A percentile compares a stretch with the other conserved stretches of the same genome.
phyloP scores from a whole-genome alignment of 2,329 filamentous ascomycete genomes.

The Sporothrix curviconia region DNA sequence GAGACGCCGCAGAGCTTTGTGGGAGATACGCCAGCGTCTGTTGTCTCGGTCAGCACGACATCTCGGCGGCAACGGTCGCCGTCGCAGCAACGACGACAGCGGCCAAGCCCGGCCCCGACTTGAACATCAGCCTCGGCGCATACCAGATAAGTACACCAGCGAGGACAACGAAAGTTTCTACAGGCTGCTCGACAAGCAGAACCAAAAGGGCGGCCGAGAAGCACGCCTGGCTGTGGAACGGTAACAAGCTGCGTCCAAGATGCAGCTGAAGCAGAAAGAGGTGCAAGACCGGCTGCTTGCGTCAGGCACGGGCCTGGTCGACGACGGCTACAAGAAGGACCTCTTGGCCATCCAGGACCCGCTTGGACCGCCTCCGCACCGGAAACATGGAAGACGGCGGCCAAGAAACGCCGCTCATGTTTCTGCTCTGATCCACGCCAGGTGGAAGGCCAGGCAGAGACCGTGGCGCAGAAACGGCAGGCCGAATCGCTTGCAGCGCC shows the following conservation, averaged over 20 bases:
- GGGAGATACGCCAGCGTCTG: constrained; percentile 67
- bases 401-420: constrained; percentile 88
- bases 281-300: constrained; percentile 48
- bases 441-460: constrained; percentile 53
- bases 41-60: constrained; percentile 22
- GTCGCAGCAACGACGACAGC: neutral
- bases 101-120: constrained; percentile 47
- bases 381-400: constrained; percentile 66
- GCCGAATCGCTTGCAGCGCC: constrained; percentile 65
- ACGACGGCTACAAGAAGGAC: constrained; percentile 53
- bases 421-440: constrained; percentile 58
- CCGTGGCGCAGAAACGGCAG: constrained; percentile 62
- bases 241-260: constrained; percentile 81
- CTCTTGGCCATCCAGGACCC: constrained; percentile 59
- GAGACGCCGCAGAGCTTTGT: constrained; percentile 60
- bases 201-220: constrained; percentile 76
- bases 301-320: constrained; percentile 36
- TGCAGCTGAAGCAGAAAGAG: constrained; percentile 62
- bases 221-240: constrained; percentile 81
- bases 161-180: constrained; percentile 99
- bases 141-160: constrained; percentile 92
- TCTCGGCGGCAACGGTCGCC: no score
- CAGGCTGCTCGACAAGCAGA: constrained; percentile 82
- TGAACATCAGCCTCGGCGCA: constrained; percentile 70
- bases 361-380: constrained; percentile 62